Evolutionary conservation across 805 yeast genomes (phyloP), one percentile per base, ranked within the genome.

Genomic region (Kodamaea restingae): DNA sequence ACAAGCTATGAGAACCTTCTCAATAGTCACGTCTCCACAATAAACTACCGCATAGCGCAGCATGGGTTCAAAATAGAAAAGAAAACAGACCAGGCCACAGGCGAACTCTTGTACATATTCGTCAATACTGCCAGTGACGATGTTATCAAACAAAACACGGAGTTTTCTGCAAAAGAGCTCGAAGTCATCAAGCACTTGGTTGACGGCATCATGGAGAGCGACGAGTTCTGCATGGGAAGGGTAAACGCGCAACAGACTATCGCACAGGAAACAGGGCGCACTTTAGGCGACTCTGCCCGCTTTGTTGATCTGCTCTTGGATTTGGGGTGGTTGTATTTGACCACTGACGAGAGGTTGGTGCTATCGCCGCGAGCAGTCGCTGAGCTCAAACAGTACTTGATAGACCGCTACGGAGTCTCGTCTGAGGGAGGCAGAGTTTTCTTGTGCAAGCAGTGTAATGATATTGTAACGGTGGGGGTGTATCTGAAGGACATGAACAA

Each of bases 381-480:
- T 9, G 86, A 80, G 46, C 56, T 80, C 32, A 63, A 67, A 39
- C 56, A 55, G 28, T 71, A 65, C 45, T 50, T 80, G 30, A 45
- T 65, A 2, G 72, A 70, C 20, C 60, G 70, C 18, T 75, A 60
- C 46, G 79, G 76, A 0, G 36, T 50, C 7, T 10, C 30, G 5
- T 35, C 34, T 10, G 37, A 32, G 3, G 53, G 51, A 18, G 80
- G 77, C 1, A 60, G 66, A 14, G 49, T 77, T 2, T 54, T 65
- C 9, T 14, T 52, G 17, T 81, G 88, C 48, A 38, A 46, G 20
- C 78, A 74, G 11, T 81, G 87, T 54, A 56, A 60, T 18, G 75
- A 70, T 21, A 57, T 80, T 4, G 73, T 76, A 3, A 80, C 84
- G 0, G 42, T 70, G 25, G 88, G 88, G 1, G 71, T 39, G 15